A percentile compares a stretch with the other conserved stretches of the same genome.
phyloP scores from a whole-genome alignment of 371 early-diverging fungal species.

The Smittium mucronatum region DNA sequence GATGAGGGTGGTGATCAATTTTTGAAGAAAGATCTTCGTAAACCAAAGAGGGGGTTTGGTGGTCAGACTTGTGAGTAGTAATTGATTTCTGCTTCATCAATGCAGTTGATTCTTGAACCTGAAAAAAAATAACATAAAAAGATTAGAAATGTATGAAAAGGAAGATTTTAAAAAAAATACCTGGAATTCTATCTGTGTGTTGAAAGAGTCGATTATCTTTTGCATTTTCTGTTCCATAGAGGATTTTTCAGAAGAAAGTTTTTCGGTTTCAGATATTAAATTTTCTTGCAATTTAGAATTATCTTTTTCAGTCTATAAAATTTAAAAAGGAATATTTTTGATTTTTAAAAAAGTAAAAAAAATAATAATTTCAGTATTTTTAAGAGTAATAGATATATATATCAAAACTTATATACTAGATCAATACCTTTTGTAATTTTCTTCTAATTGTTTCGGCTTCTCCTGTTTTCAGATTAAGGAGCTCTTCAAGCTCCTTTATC shows the following conservation, averaged over 20 bases:
- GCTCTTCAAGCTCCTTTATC: not conserved
- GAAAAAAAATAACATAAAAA: not conserved
- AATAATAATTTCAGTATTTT: too few species aligned
- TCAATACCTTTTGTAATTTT: constrained; percentile 9
- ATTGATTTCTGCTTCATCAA: not conserved
- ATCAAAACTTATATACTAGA: too few species aligned
- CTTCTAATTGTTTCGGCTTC: constrained; percentile 9
- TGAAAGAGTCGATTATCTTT: not conserved
- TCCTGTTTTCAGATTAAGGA: not conserved
- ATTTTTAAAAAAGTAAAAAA: not conserved
- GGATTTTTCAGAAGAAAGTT: not conserved
- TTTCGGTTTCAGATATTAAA: not conserved
- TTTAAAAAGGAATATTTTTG: not conserved
- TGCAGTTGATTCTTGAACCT: not conserved
- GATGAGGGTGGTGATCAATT: too few species aligned
- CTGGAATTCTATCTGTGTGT: constrained; percentile 8
- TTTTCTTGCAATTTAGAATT: constrained; percentile 4
- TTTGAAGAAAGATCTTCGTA: too few species aligned
- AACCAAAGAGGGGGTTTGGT: too few species aligned
- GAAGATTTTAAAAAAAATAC: not conserved
- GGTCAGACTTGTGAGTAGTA: too few species aligned
- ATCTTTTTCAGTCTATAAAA: constrained; percentile 3
- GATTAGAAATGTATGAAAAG: not conserved
- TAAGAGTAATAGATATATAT: too few species aligned
- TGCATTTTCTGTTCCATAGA: not conserved